Conservation (phyloP, 495 filamentous ascomycete genomes). For the Usnea hakonensis region DNA sequence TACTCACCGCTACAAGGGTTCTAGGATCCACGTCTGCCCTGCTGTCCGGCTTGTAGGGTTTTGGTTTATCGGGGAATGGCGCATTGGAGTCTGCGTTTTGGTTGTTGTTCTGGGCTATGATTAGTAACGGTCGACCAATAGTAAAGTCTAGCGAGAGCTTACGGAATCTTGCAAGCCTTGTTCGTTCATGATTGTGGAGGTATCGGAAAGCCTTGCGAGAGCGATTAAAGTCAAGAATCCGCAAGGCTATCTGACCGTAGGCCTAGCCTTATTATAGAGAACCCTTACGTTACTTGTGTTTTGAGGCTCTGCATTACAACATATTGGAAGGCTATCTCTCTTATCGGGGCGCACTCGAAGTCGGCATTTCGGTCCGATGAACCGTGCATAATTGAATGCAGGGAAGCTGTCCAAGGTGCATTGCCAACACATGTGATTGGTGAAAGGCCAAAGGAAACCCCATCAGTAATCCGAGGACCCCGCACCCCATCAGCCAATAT, state of each 20-base stretch:
- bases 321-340: neutral
- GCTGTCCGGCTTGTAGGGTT: constrained; percentile 6
- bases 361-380: neutral
- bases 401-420: neutral
- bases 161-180: neutral
- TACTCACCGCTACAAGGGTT: neutral
- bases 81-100: neutral
- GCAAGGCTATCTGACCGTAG: neutral
- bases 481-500: neutral
- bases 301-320: neutral
- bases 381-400: neutral
- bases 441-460: neutral
- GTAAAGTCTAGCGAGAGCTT: neutral
- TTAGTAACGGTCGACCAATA: neutral
- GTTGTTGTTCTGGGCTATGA: neutral
- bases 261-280: neutral
- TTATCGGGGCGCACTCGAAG: neutral
- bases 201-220: neutral
- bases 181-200: constrained; percentile 5
- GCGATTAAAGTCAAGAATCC: too few relatives aligned
- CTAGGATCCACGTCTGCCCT: constrained; percentile 17
- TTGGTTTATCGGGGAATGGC: neutral
- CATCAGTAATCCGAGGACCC: neutral
- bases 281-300: neutral
- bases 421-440: neutral